Conservation (phyloP, 225 moss, liverwort and hornwort genomes). For the Climacium dendroides region DNA sequence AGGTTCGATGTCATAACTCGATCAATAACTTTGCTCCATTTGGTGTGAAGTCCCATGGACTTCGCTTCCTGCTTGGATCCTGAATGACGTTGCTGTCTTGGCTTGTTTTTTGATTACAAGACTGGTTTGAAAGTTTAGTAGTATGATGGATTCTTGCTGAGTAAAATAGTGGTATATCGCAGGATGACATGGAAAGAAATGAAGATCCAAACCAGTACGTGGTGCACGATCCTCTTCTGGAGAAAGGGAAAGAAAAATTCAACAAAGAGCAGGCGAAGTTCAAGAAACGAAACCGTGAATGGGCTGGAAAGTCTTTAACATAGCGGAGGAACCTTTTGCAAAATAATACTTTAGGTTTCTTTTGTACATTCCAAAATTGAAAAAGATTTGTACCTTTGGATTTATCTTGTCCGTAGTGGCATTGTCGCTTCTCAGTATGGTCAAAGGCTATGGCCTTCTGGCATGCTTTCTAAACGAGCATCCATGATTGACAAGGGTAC, state of each 20-base stretch:
- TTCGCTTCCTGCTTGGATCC: neutral
- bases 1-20: slow-evolving; percentile 10
- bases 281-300: slow-evolving; percentile 72
- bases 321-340: slow-evolving; percentile 7
- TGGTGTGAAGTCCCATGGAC: neutral
- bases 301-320: slow-evolving; percentile 81
- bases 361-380: slow-evolving; percentile 8
- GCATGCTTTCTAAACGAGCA: neutral
- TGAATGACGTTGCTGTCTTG: neutral
- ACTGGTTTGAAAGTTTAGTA: neutral
- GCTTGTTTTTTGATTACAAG: neutral
- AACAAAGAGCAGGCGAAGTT: slow-evolving; percentile 88
- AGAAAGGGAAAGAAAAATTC: slow-evolving; percentile 95
- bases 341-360: neutral
- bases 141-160: slow-evolving; percentile 1
- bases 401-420: neutral
- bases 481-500: neutral
- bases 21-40: neutral
- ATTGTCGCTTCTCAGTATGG: neutral
- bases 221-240: slow-evolving; percentile 82
- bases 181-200: slow-evolving; percentile 89
- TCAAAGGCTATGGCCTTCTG: neutral
- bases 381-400: neutral
- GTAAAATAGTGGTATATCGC: neutral
- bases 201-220: slow-evolving; percentile 97